Evolutionary conservation across 129 eudicot genomes (phyloP), one percentile per base, ranked within the genome.

Genomic region (Rutidosis leptorrhynchoides): DNA sequence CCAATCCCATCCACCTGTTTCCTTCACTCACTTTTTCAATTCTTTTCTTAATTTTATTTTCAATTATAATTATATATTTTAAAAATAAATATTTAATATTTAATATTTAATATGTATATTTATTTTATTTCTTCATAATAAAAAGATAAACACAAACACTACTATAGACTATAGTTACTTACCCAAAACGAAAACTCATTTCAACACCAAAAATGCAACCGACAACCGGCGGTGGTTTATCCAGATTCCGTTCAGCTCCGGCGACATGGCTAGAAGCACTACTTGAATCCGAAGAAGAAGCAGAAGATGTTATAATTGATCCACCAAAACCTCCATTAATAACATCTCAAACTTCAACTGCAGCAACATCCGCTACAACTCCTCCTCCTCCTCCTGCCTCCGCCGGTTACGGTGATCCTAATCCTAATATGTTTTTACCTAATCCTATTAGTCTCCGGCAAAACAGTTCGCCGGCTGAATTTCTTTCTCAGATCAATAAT

Each of bases 191-290:
- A 60, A 29, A 57, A 52, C 25, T 9, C 6, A 12, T 21, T 33
- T 14, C 10, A 12, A 56, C 8, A 10, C 3, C 6, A 45, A 71
- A 77, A 73, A 84, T 82, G 91, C 87, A 84, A 80, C 84, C 84
- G 69, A 71, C 83, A 72, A 29, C 43, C 29, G 75, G 81, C 7
- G 76, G 71, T 54, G 67, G 63, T n/a, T 82, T 91, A 55, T 84
- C 94, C 32, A 74, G 98, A 24, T 91, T 71, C 83, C 90, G 96
- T 4, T 91, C 98, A 70, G 98, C 94, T 75, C 98, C 98, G 74
- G 95, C 98, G 28, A 91, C 90, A 12, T 91, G 98, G 98, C 74
- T 91, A 43, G 98, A 91, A 76, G 94, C 98, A 16, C 74, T 91
- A 2, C 84, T 91, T 0, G 96, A 89, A 58, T 73, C 85, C 1